phyloP scores from a whole-genome alignment of 345 rosid genomes.

The Erysimum cheiranthoides region DNA sequence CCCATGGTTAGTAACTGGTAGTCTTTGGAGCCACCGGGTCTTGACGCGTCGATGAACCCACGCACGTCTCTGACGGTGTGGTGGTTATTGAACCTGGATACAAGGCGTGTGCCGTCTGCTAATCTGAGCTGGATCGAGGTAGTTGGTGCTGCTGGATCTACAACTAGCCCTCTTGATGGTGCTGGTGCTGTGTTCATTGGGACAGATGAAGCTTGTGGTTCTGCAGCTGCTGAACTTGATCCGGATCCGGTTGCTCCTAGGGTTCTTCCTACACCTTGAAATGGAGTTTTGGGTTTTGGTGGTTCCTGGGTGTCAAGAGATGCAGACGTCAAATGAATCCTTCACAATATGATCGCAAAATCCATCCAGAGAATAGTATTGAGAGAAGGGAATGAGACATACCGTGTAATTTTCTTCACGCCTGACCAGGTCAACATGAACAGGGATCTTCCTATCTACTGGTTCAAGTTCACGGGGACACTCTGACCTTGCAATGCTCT shows the following conservation, averaged over 20 bases:
- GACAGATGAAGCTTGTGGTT: slow-evolving; percentile 45
- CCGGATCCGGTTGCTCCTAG: slow-evolving; percentile 59
- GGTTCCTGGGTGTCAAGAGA: slow-evolving; percentile 68
- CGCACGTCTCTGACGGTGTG: slow-evolving; percentile 79
- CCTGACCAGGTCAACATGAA: slow-evolving; percentile 73
- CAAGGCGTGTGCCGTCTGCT: slow-evolving; percentile 60
- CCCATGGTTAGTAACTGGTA: slow-evolving; percentile 92
- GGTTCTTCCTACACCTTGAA: slow-evolving; percentile 82
- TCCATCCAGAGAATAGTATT: not conserved
- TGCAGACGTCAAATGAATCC: not conserved
- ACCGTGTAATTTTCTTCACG: slow-evolving; percentile 74
- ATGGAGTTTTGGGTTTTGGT: slow-evolving; percentile 52
- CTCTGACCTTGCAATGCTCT: slow-evolving; percentile 80
- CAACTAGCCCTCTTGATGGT: slow-evolving; percentile 64
- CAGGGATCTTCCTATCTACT: slow-evolving; percentile 61
- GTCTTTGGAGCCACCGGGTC: slow-evolving; percentile 67
- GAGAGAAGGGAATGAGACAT: slow-evolving; percentile 26
- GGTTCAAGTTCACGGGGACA: slow-evolving; percentile 89
- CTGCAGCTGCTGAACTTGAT: slow-evolving; percentile 48
- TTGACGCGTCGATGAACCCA: slow-evolving; percentile 82
- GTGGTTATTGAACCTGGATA: slow-evolving; percentile 49
- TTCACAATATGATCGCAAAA: not conserved
- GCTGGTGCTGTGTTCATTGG: slow-evolving; percentile 53
- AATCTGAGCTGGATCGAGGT: slow-evolving; percentile 83
- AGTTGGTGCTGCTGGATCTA: slow-evolving; percentile 55